phyloP scores from a whole-genome alignment of 139 green algal genomes.

The Tetradesmus obliquus region DNA sequence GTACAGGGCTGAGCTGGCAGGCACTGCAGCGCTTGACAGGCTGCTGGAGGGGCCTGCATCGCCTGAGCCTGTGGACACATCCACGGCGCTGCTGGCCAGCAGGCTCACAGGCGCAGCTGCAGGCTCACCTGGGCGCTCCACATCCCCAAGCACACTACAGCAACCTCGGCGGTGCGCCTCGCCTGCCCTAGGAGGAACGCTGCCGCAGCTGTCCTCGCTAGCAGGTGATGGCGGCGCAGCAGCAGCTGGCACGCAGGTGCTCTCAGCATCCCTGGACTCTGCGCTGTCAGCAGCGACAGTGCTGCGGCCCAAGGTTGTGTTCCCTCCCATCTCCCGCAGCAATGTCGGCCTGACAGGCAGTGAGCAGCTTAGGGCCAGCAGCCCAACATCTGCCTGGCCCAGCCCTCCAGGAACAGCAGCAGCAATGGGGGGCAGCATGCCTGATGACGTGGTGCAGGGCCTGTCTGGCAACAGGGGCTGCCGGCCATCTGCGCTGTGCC shows the following conservation, averaged over 20 bases:
- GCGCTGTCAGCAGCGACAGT: conserved; percentile 8
- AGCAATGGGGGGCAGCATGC: neutral
- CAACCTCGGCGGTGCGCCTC: neutral
- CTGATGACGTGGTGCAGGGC: neutral
- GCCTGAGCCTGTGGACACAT: conserved; percentile 25
- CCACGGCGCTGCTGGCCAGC: neutral
- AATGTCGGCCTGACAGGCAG: neutral
- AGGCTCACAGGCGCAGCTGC: neutral
- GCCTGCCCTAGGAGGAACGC: neutral
- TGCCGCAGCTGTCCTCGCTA: neutral
- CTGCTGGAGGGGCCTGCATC: conserved; percentile 26
- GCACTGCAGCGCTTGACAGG: conserved; percentile 24
- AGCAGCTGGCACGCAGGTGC: neutral
- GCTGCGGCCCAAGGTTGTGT: conserved; percentile 60
- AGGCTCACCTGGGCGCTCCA: neutral
- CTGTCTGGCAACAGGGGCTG: neutral
- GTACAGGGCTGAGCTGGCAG: conserved; percentile 77
- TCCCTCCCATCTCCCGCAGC: conserved; percentile 59
- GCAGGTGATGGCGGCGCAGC: conserved; percentile 6
- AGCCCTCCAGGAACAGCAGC: neutral
- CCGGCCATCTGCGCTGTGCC: neutral
- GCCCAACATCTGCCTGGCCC: neutral
- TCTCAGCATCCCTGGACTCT: conserved; percentile 8
- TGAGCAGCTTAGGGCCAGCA: neutral
- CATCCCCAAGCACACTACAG: neutral